Conservation (phyloP, 805 yeast genomes). For the Lachancea lanzarotensis region DNA sequence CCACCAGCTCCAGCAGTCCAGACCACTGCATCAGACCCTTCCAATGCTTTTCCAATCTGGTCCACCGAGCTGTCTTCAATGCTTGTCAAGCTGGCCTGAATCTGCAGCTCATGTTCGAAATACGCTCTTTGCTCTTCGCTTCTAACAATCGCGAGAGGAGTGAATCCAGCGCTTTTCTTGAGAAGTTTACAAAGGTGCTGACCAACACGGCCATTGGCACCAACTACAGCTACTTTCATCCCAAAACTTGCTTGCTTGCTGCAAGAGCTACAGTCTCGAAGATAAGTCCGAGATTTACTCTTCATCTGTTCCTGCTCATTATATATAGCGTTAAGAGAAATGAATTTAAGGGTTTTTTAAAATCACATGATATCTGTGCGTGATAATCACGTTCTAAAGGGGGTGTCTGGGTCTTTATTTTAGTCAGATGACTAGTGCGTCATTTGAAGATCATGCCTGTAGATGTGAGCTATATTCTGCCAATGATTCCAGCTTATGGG, state of each 20-base stretch:
- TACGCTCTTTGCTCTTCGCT: conserved; percentile 37
- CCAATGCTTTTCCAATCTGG: conserved; percentile 34
- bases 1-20: conserved; percentile 63
- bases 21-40: conserved; percentile 50
- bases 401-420: too few species aligned
- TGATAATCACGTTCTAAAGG: too few species aligned
- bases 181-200: conserved; percentile 37
- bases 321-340: not conserved
- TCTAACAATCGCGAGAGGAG: conserved; percentile 42
- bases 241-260: not conserved
- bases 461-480: too few species aligned
- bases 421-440: too few species aligned
- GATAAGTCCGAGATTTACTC: too few species aligned
- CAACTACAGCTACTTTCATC: conserved; percentile 41
- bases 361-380: too few species aligned
- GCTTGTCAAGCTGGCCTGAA: conserved; percentile 34
- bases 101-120: conserved; percentile 34
- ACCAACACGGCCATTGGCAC: conserved; percentile 62
- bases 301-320: too few species aligned
- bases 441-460: too few species aligned
- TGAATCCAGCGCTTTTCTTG: conserved; percentile 26
- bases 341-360: too few species aligned
- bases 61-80: conserved; percentile 34
- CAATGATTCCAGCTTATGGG: too few species aligned
- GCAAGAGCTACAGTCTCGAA: too few species aligned